A percentile compares a stretch with the other conserved stretches of the same genome.
phyloP scores from a whole-genome alignment of 331 rosid species.

The Pyrus hybrid region DNA sequence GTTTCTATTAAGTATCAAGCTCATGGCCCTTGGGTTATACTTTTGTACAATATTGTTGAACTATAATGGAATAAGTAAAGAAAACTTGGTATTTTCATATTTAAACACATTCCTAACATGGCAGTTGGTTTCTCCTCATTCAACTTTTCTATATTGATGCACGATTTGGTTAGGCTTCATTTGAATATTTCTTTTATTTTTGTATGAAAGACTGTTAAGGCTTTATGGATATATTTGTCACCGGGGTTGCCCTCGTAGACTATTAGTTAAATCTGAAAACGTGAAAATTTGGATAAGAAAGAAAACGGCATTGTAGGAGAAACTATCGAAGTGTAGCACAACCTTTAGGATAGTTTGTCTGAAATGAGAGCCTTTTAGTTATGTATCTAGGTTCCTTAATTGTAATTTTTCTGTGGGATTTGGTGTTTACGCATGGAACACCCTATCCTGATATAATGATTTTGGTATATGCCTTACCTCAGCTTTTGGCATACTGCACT shows the following conservation, averaged over 20 bases:
- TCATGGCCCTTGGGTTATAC: not conserved
- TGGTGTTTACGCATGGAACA: not conserved
- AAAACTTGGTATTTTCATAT: not conserved
- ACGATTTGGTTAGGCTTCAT: not conserved
- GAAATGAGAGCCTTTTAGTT: not conserved
- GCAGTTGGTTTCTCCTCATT: not conserved
- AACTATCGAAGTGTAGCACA: not conserved
- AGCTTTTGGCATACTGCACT: not conserved
- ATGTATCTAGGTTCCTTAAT: not conserved
- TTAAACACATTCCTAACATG: not conserved
- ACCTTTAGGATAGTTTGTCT: not conserved
- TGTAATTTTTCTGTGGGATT: not conserved
- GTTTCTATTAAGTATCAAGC: not conserved
- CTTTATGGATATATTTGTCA: not conserved
- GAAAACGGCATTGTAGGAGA: not conserved
- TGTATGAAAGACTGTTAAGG: not conserved
- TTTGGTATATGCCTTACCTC: not conserved
- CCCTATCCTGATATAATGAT: not conserved
- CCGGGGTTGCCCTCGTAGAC: not conserved
- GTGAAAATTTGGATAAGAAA: not conserved
- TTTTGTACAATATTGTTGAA: not conserved
- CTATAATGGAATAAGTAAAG: not conserved
- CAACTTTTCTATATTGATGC: not conserved
- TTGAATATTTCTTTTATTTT: not conserved
- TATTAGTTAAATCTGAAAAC: not conserved